Base-by-base conservation (phyloP, 495 filamentous ascomycete species). In the Ramalina intermedia region DNA sequence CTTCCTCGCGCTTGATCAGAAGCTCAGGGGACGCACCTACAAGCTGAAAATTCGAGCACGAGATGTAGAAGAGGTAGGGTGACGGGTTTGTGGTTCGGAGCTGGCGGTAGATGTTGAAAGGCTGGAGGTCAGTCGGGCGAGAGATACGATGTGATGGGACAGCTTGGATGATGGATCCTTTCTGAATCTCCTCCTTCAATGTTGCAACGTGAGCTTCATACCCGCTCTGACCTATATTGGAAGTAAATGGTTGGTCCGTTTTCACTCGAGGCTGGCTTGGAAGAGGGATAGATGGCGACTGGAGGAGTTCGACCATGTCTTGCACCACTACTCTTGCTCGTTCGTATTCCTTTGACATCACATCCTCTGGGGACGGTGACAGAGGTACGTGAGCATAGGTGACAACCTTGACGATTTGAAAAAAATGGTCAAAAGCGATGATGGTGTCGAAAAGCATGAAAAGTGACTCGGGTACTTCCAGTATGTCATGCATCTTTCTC, bases 391-490 rank as follows among this genome's bases (percentile, higher is more conserved):
- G 71, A 43, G 96, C 68, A 62, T 94, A 94, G 12, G 87, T 94
- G 54, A 96, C 83, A 56, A 98, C 79, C 61, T 93, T 94, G 64
- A 94, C 80, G 29, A 83, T 74, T 53, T 87, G 84, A 72, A 78
- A 94, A 66, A 96, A 95, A 61, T 94, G 83, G 62, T 98, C 91
- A 55, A 96, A 90, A 21, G 89, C 87, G 20, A 96, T 73, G 40
- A 96, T 83, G 42, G 91, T 98, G 59, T 96, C 86, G 68, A 85
- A 96, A 20, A 98, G 73, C 91, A 98, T 98, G 66, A 98, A 98
- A 2, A 98, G 68, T 13, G 85, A 85, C 68, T 98, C 91, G 2
- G 91, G 91, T 17, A 94, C 83, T 39, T 81, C 67, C 16, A 96
- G 73, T 2, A 90, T 69, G 67, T 98, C 91, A 65, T 90, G 84